Percentiles rank a stretch among this genome's conserved stretches.
Evolutionary conservation across 352 stramenopile species (phyloP).

Genomic region (Paralagenidium karlingii): DNA sequence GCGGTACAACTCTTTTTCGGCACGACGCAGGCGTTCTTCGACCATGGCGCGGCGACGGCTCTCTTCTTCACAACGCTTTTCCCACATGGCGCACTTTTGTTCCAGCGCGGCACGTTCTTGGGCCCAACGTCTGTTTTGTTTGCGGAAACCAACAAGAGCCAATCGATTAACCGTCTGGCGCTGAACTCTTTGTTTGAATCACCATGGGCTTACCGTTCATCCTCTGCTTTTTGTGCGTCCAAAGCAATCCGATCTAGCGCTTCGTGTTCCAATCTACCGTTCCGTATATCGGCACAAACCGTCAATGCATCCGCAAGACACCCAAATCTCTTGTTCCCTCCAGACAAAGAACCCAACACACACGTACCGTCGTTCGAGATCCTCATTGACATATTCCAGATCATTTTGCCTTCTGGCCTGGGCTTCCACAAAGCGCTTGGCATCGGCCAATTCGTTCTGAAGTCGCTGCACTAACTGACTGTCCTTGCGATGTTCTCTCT

Average conservation of each 20-base stretch:
- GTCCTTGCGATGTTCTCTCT: conserved; percentile 78
- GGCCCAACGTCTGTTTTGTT: conserved; percentile 60
- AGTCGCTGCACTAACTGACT: conserved; percentile 70
- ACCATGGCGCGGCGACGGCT: conserved; percentile 44
- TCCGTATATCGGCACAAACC: neutral
- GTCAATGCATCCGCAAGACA: no score
- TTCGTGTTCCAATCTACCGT: conserved; percentile 50
- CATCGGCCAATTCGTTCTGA: conserved; percentile 73
- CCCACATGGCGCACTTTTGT: conserved; percentile 49
- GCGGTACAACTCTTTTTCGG: conserved; percentile 80
- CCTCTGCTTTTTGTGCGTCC: conserved; percentile 66
- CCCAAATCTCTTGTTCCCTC: neutral
- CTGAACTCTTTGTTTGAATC: no score
- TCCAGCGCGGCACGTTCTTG: conserved; percentile 45
- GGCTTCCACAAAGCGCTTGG: conserved; percentile 73
- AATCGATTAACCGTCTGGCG: no score
- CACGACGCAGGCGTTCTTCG: conserved; percentile 65
- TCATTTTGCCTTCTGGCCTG: conserved; percentile 75
- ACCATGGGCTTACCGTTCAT: conserved; percentile 71
- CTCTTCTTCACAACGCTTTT: conserved; percentile 70
- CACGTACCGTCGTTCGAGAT: conserved; percentile 52
- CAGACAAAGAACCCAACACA: neutral
- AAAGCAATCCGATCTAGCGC: conserved; percentile 72
- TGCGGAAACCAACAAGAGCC: no score
- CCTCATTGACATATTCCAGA: conserved; percentile 79